phyloP scores from a whole-genome alignment of 495 filamentous ascomycete species.

The Penicillium pulvis region DNA sequence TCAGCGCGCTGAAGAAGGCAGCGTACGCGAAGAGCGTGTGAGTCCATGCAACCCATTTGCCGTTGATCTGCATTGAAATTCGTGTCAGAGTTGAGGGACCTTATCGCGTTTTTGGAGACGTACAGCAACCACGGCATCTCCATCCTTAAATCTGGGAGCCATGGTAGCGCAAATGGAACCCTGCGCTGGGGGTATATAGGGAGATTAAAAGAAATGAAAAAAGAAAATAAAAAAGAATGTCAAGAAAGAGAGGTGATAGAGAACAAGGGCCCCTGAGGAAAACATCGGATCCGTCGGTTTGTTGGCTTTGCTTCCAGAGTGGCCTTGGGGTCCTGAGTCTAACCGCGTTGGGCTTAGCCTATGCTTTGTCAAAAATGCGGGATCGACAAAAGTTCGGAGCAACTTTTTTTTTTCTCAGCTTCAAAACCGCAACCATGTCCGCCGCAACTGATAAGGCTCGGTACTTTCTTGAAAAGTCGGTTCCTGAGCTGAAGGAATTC shows the following conservation, averaged over 20 bases:
- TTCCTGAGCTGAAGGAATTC: conserved; percentile 87
- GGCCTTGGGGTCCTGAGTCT: conserved; percentile 18
- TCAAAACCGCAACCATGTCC: conserved; percentile 59
- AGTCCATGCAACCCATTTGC: conserved; percentile 87
- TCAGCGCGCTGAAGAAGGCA: conserved; percentile 87
- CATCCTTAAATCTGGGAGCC: conserved; percentile 87
- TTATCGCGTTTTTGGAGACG: conserved; percentile 30
- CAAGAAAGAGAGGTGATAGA: conserved; percentile 33
- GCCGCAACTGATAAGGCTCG: conserved; percentile 89
- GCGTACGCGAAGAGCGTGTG: conserved; percentile 86
- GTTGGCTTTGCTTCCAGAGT: conserved; percentile 16
- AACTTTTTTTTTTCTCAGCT: conserved; percentile 36
- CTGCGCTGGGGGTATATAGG: conserved; percentile 23
- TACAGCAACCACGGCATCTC: conserved; percentile 76
- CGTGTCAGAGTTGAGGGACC: conserved; percentile 10
- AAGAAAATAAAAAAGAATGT: conserved; percentile 37
- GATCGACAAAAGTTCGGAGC: conserved; percentile 28
- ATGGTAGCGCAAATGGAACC: conserved; percentile 50
- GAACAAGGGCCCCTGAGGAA: conserved; percentile 40
- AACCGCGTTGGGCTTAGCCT: conserved; percentile 28
- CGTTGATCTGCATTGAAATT: conserved; percentile 62
- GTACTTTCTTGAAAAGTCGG: conserved; percentile 87
- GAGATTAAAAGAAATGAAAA: conserved; percentile 8
- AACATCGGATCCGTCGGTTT: conserved; percentile 32
- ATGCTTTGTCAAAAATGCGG: conserved; percentile 34